Conservation (phyloP, 139 green algal genomes). For the Micractinium conductrix region DNA sequence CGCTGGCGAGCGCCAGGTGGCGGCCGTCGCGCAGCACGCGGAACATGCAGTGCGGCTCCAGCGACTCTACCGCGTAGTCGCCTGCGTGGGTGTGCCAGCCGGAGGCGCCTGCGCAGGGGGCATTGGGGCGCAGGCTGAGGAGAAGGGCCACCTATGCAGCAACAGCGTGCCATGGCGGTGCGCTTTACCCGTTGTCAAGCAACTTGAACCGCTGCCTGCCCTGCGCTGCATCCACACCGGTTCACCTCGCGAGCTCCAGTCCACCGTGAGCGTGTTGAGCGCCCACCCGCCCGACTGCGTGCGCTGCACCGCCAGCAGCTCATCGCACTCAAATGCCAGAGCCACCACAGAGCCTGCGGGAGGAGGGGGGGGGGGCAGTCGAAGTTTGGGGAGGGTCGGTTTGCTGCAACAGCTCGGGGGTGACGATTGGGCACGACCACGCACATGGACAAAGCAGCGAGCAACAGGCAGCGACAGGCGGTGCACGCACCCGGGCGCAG, state of each 20-base stretch:
- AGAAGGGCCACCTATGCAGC: too few species aligned
- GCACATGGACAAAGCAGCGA: neutral
- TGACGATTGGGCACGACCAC: too few species aligned
- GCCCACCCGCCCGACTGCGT: neutral
- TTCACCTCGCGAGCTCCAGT: conserved; percentile 24
- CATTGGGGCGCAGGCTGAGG: too few species aligned
- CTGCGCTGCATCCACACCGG: too few species aligned
- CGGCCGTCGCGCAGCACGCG: conserved; percentile 15
- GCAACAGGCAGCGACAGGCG: neutral
- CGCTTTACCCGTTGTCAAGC: too few species aligned
- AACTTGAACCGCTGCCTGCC: too few species aligned
- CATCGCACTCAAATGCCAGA: conserved; percentile 17
- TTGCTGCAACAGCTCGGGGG: too few species aligned
- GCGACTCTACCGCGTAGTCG: conserved; percentile 15
- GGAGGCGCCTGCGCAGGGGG: conserved; percentile 1
- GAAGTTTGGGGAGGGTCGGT: neutral
- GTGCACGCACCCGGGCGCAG: neutral
- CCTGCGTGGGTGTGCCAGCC: conserved; percentile 25
- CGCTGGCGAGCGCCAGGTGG: conserved; percentile 15
- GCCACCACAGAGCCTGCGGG: neutral
- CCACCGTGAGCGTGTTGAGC: neutral
- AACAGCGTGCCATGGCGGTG: too few species aligned
- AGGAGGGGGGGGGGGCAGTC: too few species aligned
- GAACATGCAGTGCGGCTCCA: conserved; percentile 25
- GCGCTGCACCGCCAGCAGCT: conserved; percentile 15